phyloP scores from a whole-genome alignment of 495 filamentous ascomycete genomes.

The Annulohypoxylon maeteangense region DNA sequence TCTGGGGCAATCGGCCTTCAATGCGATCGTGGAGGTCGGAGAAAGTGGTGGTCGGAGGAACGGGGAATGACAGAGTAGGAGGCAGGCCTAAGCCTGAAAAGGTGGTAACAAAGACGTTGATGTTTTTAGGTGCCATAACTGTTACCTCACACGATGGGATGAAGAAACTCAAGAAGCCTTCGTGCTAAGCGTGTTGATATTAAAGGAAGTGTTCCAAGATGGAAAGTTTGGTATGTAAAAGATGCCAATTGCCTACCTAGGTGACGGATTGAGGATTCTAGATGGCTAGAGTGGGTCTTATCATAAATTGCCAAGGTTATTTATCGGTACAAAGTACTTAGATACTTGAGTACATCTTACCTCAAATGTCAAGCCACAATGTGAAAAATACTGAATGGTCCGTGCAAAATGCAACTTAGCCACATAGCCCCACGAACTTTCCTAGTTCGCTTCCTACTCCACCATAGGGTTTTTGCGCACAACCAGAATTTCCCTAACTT shows the following conservation, averaged over 20 bases:
- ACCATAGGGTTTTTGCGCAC: conserved; percentile 52
- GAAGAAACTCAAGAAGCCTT: not conserved
- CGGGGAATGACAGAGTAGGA: conserved; percentile 75
- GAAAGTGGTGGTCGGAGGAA: conserved; percentile 73
- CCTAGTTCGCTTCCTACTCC: conserved; percentile 43
- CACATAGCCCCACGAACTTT: conserved; percentile 41
- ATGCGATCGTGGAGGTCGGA: conserved; percentile 72
- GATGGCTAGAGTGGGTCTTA: conserved; percentile 9
- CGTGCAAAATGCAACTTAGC: conserved; percentile 40
- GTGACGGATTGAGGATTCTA: conserved; percentile 1
- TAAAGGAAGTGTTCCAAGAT: not conserved
- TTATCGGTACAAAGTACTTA: conserved; percentile 1
- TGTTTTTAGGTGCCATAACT: conserved; percentile 59
- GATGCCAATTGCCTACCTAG: not conserved
- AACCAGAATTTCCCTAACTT: conserved; percentile 48
- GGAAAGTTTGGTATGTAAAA: not conserved
- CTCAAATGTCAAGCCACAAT: conserved; percentile 1
- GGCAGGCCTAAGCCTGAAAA: conserved; percentile 86
- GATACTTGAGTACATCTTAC: not conserved
- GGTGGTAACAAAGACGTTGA: conserved; percentile 85
- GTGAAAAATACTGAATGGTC: not conserved
- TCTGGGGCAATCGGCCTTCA: conserved; percentile 69
- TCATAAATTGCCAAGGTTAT: not conserved
- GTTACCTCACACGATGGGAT: not conserved
- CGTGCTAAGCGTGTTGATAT: not conserved